Conservation (phyloP, 495 filamentous ascomycete species). For the Achaetomiella virescens region DNA sequence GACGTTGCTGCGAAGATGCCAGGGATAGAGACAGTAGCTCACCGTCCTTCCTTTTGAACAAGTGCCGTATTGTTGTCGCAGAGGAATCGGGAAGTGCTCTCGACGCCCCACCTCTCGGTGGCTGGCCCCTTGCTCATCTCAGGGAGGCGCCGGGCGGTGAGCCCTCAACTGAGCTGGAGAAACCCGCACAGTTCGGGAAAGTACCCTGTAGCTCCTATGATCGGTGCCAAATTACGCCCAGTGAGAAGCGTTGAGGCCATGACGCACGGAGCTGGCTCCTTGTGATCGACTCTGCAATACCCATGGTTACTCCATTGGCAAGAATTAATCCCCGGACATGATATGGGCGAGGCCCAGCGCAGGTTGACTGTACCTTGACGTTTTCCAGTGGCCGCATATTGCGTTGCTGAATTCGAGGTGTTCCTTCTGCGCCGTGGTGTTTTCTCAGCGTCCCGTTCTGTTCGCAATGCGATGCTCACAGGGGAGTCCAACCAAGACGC, state of each 20-base stretch:
- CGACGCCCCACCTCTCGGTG: constrained; percentile 2
- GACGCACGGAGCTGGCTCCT: constrained; percentile 11
- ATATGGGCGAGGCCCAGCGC: neutral
- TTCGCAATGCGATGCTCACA: too few species aligned
- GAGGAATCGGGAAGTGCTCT: constrained; percentile 4
- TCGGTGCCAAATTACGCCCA: constrained; percentile 11
- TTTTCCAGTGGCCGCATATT: neutral
- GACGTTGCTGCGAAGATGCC: neutral
- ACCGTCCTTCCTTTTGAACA: neutral
- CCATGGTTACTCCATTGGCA: neutral
- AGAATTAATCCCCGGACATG: neutral
- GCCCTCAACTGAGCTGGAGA: constrained; percentile 8
- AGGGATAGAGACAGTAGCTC: neutral
- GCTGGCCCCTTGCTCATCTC: constrained; percentile 6
- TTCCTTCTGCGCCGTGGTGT: too few species aligned
- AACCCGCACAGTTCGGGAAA: constrained; percentile 20
- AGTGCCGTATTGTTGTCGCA: neutral
- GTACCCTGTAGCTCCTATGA: constrained; percentile 12
- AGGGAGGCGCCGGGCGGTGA: constrained; percentile 24
- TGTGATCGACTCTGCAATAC: neutral
- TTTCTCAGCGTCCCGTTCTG: too few species aligned
- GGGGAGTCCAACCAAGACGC: too few species aligned
- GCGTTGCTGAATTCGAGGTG: too few species aligned
- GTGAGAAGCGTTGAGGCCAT: constrained; percentile 9
- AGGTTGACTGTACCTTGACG: neutral